Base-by-base conservation (phyloP, 2,329 filamentous ascomycete genomes). In the Aquanectria penicillioides region DNA sequence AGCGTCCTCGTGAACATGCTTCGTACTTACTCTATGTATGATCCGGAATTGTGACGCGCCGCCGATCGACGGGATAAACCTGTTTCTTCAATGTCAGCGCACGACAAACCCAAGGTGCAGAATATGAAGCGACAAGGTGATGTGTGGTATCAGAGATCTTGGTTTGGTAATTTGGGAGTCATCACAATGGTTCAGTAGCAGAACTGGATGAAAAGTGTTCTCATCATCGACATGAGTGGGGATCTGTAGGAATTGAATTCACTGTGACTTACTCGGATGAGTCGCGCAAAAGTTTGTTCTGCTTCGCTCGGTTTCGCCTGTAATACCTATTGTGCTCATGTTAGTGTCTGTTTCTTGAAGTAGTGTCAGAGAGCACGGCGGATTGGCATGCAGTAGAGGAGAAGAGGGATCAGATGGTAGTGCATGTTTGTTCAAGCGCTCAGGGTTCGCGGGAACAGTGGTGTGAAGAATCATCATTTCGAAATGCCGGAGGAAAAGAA, bases 161-260 rank as follows among this genome's bases (percentile, higher is more conserved):
- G 81, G 76, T 88, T 81, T 89, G 86, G 86, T 78, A 88, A 86
- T 82, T 80, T 79, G 75, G 80, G 76, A 85, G 75, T 89, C 87
- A 84, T 88, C 87, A 89, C 78, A 76, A 68, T 74, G 72, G 69
- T 86, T 90, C 88, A 90, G 88, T 84, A 90, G 88, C 88, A 90
- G 88, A 90, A 90, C 88, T 90, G 88, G 83, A 83, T 81, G 75
- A 81, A 80, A 78, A 76, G 64, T 69, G 78, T 80, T 87, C 79
- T 90, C 87, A 90, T 90, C 88, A 89, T 81, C 71, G 74, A 82
- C 77, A 50, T 44, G 6, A 20, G 29, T 29, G 9, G 22, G 12
- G 18, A 18, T 3, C 36, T 12, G 13, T 15, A 17, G 17, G 28
- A 31, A 7, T n/a, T 15, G 25, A 59, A 9, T 5, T 8, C 20